Evolutionary conservation across 2,329 filamentous ascomycete genomes (phyloP).

Genomic region (Sarocladiaceae sp.): DNA sequence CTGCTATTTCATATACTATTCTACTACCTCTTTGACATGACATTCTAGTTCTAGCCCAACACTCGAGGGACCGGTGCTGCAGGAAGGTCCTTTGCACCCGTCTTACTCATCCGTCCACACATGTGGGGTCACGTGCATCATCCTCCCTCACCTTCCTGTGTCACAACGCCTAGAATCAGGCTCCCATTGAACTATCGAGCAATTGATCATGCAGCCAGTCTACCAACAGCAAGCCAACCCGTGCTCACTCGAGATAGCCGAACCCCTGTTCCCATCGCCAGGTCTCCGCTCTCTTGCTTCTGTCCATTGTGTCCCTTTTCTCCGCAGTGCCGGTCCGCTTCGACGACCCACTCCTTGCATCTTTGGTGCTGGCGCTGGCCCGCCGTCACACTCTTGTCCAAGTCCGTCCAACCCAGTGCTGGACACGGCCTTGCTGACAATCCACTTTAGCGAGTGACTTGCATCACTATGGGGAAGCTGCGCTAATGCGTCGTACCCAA

Average conservation of each 20-base stretch:
- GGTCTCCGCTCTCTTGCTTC: background rate
- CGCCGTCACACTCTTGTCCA: slow-evolving; percentile 3
- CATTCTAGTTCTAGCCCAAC: no score
- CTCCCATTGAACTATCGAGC: no score
- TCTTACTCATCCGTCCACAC: background rate
- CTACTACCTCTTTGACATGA: no score
- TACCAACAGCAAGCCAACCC: background rate
- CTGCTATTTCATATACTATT: no score
- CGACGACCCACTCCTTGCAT: no score
- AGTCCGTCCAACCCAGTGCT: slow-evolving; percentile 5
- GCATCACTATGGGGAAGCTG: background rate
- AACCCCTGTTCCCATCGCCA: no score
- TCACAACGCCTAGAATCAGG: background rate
- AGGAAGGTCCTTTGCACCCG: no score
- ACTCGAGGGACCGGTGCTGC: no score
- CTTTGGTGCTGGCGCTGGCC: no score
- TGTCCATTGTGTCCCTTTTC: background rate
- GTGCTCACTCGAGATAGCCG: background rate
- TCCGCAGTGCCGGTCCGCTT: no score
- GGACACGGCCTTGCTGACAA: slow-evolving; percentile 2
- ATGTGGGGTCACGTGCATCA: background rate
- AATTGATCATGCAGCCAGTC: background rate
- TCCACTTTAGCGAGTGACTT: background rate
- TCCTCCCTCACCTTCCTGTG: background rate
- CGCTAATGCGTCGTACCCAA: background rate